Conservation (phyloP, 805 yeast species). For the Pichia pseudocactophila region DNA sequence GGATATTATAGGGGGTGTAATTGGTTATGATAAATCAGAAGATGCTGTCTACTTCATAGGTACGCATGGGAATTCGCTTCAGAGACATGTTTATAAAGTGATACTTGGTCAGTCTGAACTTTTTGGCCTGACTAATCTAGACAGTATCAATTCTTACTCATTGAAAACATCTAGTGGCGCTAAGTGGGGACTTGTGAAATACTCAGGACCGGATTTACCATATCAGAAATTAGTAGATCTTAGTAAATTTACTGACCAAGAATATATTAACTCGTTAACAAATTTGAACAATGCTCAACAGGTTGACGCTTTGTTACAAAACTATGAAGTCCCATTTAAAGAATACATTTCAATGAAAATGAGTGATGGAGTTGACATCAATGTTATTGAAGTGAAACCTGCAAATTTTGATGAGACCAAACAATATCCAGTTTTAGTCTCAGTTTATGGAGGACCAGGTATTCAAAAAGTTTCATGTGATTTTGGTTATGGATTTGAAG, state of each 20-base stretch:
- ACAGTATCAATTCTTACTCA: conserved; percentile 37
- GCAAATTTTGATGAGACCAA: conserved; percentile 35
- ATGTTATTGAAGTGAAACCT: conserved; percentile 58
- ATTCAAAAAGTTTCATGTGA: conserved; percentile 46
- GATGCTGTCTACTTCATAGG: conserved; percentile 47
- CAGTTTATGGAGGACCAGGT: conserved; percentile 79
- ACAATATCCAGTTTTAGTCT: conserved; percentile 57
- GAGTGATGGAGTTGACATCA: conserved; percentile 32
- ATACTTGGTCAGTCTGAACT: conserved; percentile 25
- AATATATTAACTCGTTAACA: conserved; percentile 10
- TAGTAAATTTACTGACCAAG: conserved; percentile 9
- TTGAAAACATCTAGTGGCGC: conserved; percentile 51
- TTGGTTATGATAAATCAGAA: conserved; percentile 38
- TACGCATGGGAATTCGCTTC: conserved; percentile 45
- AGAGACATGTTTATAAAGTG: conserved; percentile 51
- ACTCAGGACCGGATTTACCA: conserved; percentile 43
- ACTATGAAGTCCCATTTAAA: conserved; percentile 44
- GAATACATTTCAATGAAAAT: conserved; percentile 26
- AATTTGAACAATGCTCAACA: conserved; percentile 13
- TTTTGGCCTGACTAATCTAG: conserved; percentile 25
- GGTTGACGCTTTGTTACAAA: conserved; percentile 15
- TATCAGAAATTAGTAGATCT: conserved; percentile 32
- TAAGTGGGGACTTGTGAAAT: conserved; percentile 38
- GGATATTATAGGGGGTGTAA: conserved; percentile 43
- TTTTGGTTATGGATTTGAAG: conserved; percentile 47